A percentile compares a stretch with the other conserved stretches of the same genome.
These are phyloP conservation scores for Xylariaceae sp. DNA, from an alignment of 2,329 filamentous ascomycete genomes.

Conservation along the genomic window DNA sequence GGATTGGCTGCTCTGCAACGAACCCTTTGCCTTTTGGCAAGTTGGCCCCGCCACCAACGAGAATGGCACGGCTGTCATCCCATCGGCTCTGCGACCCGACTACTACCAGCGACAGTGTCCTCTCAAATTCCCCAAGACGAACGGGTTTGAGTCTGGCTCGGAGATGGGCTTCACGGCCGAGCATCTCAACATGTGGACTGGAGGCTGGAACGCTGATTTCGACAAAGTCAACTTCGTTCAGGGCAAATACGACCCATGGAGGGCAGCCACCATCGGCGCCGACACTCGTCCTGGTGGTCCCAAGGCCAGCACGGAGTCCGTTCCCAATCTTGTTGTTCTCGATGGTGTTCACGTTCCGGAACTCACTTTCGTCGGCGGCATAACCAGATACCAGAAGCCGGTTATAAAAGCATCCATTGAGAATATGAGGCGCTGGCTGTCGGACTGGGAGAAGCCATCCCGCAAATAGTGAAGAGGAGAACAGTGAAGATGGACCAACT, in stretches of 20 bases:
- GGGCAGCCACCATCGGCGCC: slow-evolving; percentile 13
- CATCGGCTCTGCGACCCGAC: slow-evolving; percentile 16
- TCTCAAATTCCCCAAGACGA: slow-evolving; percentile 39
- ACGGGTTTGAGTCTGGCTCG: slow-evolving; percentile 16
- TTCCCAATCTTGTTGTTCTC: slow-evolving; percentile 15
- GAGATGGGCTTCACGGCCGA: slow-evolving; percentile 14
- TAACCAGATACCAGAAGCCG: slow-evolving; percentile 1
- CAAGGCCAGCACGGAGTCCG: slow-evolving; percentile 9
- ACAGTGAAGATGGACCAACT: not conserved
- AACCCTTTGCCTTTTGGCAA: slow-evolving; percentile 33
- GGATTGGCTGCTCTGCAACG: slow-evolving; percentile 47
- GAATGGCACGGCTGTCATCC: slow-evolving; percentile 15
- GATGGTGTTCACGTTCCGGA: slow-evolving; percentile 18
- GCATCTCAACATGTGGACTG: slow-evolving; percentile 22
- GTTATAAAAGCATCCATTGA: slow-evolving; percentile 13
- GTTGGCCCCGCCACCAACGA: slow-evolving; percentile 37
- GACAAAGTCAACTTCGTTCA: slow-evolving; percentile 29
- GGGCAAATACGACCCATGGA: slow-evolving; percentile 33
- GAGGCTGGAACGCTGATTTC: slow-evolving; percentile 29
- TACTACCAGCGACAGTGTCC: slow-evolving; percentile 37
- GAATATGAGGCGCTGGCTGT: slow-evolving; percentile 18
- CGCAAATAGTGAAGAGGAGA: not conserved
- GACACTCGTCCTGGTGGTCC: slow-evolving; percentile 17
- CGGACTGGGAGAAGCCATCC: slow-evolving; percentile 12
- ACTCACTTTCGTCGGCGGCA: slow-evolving; percentile 5